Evolutionary conservation across 306 rosid genomes (phyloP), one percentile per base, ranked within the genome.

Genomic region (Fagus crenata): DNA sequence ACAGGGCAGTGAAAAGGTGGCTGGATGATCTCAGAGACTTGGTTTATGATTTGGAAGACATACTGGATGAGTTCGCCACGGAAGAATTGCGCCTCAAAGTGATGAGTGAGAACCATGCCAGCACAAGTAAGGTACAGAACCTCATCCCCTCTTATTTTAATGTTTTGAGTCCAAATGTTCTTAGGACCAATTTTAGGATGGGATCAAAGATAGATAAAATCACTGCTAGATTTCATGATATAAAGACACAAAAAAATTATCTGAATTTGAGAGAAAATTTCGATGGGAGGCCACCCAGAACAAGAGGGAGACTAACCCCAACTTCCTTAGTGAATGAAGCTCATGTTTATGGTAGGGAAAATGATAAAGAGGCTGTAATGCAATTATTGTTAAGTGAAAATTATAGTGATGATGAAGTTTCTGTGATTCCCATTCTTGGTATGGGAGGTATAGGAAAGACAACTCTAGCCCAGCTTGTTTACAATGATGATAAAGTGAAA

Each of bases 301-400:
- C 9, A 32, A 7, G 4, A 6, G 15, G 14, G 71, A 37, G 28
- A 2, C 0, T 56, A 2, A 22, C 33, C 4, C 49, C 82, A 8
- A 51, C 69, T 55, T 84, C 78, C 3, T 6, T 17, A 69, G 4
- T 31, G 17, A 0, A 5, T 3, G 36, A 46, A 11, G 22, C 41
- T 32, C 41, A 74, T 6, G 42, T 80, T 35, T 53, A 68, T 70
- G 84, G 82, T 28, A 77, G 84, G 56, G 82, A 77, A 0, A 51
- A 1, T 0, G 84, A 84, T 0, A 69, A 12, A 31, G 0, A 11
- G 1, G 13, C 8, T 36, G 17, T 81, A 0, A 1, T 71, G 1
- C 35, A 75, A 1, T n/a, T 77, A 8, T 41, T 81, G 12, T 31
- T 68, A 2, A 42, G 32, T 1, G 31, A 18, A 3, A 77, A 70